phyloP scores from a whole-genome alignment of 768 basidiomycete genomes.

The Serendipita vermifera region DNA sequence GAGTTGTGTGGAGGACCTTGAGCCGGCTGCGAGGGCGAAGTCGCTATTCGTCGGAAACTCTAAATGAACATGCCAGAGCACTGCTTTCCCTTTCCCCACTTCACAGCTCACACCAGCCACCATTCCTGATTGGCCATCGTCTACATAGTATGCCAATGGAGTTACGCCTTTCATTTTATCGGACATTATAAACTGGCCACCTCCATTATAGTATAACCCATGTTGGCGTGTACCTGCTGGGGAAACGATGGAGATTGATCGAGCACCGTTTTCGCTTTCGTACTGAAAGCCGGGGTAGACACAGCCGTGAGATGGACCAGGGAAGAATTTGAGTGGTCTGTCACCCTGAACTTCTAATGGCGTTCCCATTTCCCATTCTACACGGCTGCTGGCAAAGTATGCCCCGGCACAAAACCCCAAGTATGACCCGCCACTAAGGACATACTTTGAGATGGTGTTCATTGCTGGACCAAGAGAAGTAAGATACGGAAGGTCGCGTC shows the following conservation, averaged over 20 bases:
- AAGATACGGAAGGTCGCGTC: conserved; percentile 32
- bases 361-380: conserved; percentile 31
- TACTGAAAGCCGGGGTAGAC: conserved; percentile 32
- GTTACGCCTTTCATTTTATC: conserved; percentile 18
- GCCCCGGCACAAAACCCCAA: conserved; percentile 52
- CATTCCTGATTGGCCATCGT: conserved; percentile 18
- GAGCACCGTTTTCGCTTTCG: conserved; percentile 30
- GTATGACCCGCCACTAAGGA: conserved; percentile 55
- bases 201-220: conserved; percentile 34
- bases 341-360: conserved; percentile 26
- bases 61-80: conserved; percentile 44
- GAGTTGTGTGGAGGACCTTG: conserved; percentile 15
- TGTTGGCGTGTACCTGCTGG: conserved; percentile 17
- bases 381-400: conserved; percentile 33
- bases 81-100: conserved; percentile 36
- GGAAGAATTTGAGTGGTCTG: conserved; percentile 33
- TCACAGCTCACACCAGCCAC: conserved; percentile 28
- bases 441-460: conserved; percentile 42
- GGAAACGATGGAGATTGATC: conserved; percentile 23
- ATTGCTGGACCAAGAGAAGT: conserved; percentile 28
- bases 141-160: conserved; percentile 28
- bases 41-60: conserved; percentile 40
- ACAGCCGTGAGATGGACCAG: conserved; percentile 29
- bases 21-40: conserved; percentile 22
- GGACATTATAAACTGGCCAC: conserved; percentile 27